These are phyloP conservation scores for Skeletonema tropicum DNA, from an alignment of 108 stramenopile genomes.

Conservation along the genomic window DNA sequence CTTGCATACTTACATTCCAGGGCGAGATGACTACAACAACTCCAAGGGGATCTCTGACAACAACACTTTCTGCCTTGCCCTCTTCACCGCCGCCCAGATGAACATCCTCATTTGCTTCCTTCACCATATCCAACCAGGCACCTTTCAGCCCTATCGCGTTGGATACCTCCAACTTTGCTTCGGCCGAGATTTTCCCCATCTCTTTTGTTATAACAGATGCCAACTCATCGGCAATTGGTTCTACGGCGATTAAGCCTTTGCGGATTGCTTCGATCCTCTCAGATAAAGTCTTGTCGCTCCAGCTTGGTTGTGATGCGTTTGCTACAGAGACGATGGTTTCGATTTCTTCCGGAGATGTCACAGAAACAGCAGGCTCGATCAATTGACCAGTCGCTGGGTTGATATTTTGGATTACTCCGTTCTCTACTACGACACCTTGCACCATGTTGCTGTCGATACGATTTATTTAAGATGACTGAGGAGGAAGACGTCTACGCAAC, in stretches of 20 bases:
- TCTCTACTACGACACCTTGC: constrained; percentile 71
- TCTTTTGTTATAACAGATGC: constrained; percentile 61
- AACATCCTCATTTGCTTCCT: constrained; percentile 56
- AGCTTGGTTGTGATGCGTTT: constrained; percentile 51
- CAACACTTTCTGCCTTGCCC: constrained; percentile 50
- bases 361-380: constrained; percentile 53
- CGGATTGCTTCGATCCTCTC: constrained; percentile 61
- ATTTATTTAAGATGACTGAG: no score
- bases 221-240: constrained; percentile 41
- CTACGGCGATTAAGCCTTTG: constrained; percentile 50
- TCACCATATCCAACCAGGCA: constrained; percentile 63
- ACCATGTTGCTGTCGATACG: constrained; percentile 45
- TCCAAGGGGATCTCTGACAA: constrained; percentile 79
- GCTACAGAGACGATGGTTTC: constrained; percentile 48
- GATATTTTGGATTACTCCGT: constrained; percentile 67
- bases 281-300: constrained; percentile 49
- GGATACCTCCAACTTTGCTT: constrained; percentile 78
- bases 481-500: no score
- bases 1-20: constrained; percentile 60
- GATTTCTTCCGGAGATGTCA: constrained; percentile 59
- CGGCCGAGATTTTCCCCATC: constrained; percentile 80
- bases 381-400: constrained; percentile 80
- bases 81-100: constrained; percentile 45
- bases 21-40: constrained; percentile 81
- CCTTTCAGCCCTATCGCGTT: constrained; percentile 60